Conservation (phyloP, 306 rosid species). For the Quercus cerris region DNA sequence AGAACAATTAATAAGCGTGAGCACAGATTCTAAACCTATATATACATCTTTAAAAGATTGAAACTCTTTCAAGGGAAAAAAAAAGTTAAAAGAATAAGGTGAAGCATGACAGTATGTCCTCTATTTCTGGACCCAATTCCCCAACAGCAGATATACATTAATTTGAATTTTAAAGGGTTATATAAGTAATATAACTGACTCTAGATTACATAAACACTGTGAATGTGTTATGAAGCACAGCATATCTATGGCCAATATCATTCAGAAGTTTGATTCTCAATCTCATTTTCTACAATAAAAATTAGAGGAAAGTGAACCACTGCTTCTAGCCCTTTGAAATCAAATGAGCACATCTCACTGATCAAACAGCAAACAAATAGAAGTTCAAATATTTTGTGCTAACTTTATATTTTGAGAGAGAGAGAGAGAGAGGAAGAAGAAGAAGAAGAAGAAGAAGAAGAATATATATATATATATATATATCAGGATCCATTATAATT, state of each 20-base stretch:
- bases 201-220: background rate
- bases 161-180: background rate
- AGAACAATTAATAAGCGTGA: slow-evolving; percentile 29
- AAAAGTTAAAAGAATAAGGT: background rate
- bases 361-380: background rate
- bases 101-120: background rate
- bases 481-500: background rate
- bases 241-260: background rate
- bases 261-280: background rate
- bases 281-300: background rate
- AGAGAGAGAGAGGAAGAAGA: no score
- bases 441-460: background rate
- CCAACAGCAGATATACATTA: background rate
- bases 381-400: background rate
- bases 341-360: background rate
- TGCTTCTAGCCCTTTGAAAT: background rate
- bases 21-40: slow-evolving; percentile 25
- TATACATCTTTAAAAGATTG: slow-evolving; percentile 5
- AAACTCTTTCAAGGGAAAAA: background rate
- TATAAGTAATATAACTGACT: background rate
- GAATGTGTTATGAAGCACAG: background rate
- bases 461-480: background rate
- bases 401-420: background rate
- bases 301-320: background rate
- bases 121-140: background rate